phyloP scores from a whole-genome alignment of 2,329 filamentous ascomycete species.

The Ceratocystiopsis minuta region DNA sequence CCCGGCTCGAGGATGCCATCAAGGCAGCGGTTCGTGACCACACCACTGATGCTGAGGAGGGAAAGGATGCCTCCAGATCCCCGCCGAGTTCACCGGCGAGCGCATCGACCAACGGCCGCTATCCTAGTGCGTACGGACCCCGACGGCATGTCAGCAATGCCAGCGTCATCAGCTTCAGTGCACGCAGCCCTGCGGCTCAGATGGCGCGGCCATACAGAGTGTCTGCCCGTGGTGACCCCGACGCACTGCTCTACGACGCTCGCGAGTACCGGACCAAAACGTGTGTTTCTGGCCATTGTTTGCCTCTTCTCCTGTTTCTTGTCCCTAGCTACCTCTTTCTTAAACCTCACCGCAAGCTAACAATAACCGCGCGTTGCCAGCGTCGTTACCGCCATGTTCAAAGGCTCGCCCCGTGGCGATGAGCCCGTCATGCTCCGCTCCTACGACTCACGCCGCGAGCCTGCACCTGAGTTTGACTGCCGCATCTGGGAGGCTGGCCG shows the following conservation, averaged over 20 bases:
- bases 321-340: too few species aligned
- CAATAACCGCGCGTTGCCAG: conserved; percentile 23
- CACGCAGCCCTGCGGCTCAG: conserved; percentile 40
- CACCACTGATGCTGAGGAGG: conserved; percentile 63
- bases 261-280: conserved; percentile 78
- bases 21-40: conserved; percentile 73
- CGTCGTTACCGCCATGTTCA: conserved; percentile 79
- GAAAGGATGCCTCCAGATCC: conserved; percentile 45
- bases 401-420: conserved; percentile 53
- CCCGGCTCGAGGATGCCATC: conserved; percentile 85
- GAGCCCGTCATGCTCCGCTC: conserved; percentile 65
- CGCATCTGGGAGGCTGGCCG: conserved; percentile 94
- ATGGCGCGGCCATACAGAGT: conserved; percentile 32
- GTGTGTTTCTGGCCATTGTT: conserved; percentile 31
- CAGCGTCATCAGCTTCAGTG: conserved; percentile 68
- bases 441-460: conserved; percentile 87
- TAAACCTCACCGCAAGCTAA: not conserved
- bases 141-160: conserved; percentile 59
- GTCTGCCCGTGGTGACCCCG: conserved; percentile 57
- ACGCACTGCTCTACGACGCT: conserved; percentile 75
- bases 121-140: conserved; percentile 17
- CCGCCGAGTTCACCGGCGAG: conserved; percentile 20
- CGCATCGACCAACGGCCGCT: conserved; percentile 19
- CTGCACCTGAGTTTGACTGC: conserved; percentile 78
- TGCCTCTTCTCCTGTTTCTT: not conserved